phyloP scores from a whole-genome alignment of 768 basidiomycete species.

The Postia placenta region DNA sequence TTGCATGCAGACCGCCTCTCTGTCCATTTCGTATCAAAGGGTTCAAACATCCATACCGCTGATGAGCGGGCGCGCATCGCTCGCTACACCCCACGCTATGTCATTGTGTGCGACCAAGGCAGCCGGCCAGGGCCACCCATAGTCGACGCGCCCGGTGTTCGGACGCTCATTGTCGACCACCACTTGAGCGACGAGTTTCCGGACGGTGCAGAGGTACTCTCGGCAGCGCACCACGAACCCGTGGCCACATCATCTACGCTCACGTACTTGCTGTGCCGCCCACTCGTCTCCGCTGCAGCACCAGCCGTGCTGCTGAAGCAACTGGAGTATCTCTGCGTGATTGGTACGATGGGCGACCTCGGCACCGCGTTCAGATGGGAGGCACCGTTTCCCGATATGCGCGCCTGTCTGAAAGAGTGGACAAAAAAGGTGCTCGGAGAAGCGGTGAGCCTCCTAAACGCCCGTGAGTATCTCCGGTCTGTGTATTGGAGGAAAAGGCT shows the following conservation, averaged over 20 bases:
- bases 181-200: slow-evolving; percentile 38
- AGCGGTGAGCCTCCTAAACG: slow-evolving; percentile 38
- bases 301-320: slow-evolving; percentile 11
- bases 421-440: slow-evolving; percentile 35
- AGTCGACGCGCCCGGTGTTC: slow-evolving; percentile 13
- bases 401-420: slow-evolving; percentile 24
- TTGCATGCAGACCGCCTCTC: slow-evolving; percentile 24
- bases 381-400: slow-evolving; percentile 25
- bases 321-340: slow-evolving; percentile 32
- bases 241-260: slow-evolving; percentile 39
- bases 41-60: slow-evolving; percentile 32
- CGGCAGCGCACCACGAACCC: slow-evolving; percentile 34
- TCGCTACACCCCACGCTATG: slow-evolving; percentile 20
- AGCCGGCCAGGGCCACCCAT: slow-evolving; percentile 32
- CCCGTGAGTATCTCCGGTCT: slow-evolving; percentile 24
- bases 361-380: slow-evolving; percentile 25
- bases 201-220: slow-evolving; percentile 26
- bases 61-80: slow-evolving; percentile 26
- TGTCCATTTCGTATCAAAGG: slow-evolving; percentile 36
- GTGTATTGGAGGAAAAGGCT: neutral
- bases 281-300: slow-evolving; percentile 17
- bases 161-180: slow-evolving; percentile 40
- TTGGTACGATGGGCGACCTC: slow-evolving; percentile 39
- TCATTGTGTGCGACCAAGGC: slow-evolving; percentile 42
- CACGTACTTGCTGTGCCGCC: slow-evolving; percentile 33